phyloP scores from a whole-genome alignment of 306 rosid genomes.

The Prunus mongolica region DNA sequence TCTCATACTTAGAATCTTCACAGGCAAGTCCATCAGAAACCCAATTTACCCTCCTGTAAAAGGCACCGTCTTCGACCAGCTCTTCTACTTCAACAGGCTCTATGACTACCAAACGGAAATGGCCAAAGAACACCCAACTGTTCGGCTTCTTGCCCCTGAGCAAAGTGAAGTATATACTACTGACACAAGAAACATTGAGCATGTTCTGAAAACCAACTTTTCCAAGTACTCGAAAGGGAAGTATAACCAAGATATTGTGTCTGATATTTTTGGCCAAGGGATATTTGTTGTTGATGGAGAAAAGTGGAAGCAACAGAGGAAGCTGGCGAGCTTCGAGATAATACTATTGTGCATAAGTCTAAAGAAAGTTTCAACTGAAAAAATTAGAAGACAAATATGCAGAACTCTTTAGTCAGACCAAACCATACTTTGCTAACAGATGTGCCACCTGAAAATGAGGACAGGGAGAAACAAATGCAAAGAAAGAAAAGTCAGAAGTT shows the following conservation, averaged over 20 bases:
- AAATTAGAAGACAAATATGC: neutral
- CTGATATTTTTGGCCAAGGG: constrained; percentile 63
- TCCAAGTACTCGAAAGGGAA: constrained; percentile 52
- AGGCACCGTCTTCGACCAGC: constrained; percentile 51
- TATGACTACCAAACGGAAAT: constrained; percentile 33
- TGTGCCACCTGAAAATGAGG: constrained; percentile 59
- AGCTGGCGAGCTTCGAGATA: constrained; percentile 41
- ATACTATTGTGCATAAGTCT: neutral
- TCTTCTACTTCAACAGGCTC: constrained; percentile 44
- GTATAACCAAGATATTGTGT: constrained; percentile 12
- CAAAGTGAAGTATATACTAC: constrained; percentile 47
- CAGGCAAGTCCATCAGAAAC: constrained; percentile 53
- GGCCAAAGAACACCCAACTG: constrained; percentile 44
- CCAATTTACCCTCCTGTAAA: constrained; percentile 50
- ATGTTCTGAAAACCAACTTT: constrained; percentile 44
- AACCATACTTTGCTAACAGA: constrained; percentile 57
- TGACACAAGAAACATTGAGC: constrained; percentile 48
- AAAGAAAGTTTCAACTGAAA: neutral
- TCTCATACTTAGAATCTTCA: constrained; percentile 26
- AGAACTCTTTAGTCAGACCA: constrained; percentile 29
- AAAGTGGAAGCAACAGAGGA: constrained; percentile 72
- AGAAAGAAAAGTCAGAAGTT: constrained; percentile 23
- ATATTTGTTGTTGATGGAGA: constrained; percentile 68
- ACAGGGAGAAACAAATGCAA: constrained; percentile 11
- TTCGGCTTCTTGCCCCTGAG: constrained; percentile 34